Evolutionary conservation across 257 asterid genomes (phyloP).

Genomic region (Datura wrightii): DNA sequence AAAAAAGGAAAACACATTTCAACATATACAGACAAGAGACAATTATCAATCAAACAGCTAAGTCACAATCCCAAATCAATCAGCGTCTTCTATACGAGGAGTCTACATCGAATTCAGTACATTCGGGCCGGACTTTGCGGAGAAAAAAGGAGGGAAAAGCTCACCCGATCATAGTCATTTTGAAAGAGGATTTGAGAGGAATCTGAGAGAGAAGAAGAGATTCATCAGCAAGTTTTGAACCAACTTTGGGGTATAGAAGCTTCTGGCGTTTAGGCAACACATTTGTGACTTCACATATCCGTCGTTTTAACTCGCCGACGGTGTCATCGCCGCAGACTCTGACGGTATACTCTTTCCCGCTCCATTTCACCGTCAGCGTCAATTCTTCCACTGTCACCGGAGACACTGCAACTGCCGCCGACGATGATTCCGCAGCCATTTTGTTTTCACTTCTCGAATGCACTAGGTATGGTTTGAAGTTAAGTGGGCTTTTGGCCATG

Average conservation of each 20-base stretch:
- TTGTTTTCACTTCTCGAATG: neutral
- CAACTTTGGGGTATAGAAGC: conserved; percentile 92
- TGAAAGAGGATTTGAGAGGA: conserved; percentile 78
- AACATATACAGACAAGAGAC: neutral
- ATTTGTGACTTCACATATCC: conserved; percentile 78
- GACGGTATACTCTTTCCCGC: conserved; percentile 89
- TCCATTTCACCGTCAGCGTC: conserved; percentile 89
- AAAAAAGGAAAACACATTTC: neutral
- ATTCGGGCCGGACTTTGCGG: neutral
- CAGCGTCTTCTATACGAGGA: neutral
- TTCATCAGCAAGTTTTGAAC: conserved; percentile 84
- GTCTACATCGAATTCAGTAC: neutral
- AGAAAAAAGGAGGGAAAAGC: neutral
- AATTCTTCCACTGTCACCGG: conserved; percentile 81
- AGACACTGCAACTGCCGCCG: conserved; percentile 54
- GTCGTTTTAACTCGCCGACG: conserved; percentile 85
- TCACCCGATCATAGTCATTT: conserved; percentile 97
- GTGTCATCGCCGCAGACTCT: conserved; percentile 92
- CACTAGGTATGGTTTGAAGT: neutral
- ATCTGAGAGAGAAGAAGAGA: conserved; percentile 73
- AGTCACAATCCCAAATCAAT: neutral
- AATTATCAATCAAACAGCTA: neutral
- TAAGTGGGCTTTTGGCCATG: no score
- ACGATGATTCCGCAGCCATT: conserved; percentile 74
- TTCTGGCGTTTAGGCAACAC: conserved; percentile 95